phyloP scores from a whole-genome alignment of 2,329 filamentous ascomycete species.

The Diaporthe helianthi region DNA sequence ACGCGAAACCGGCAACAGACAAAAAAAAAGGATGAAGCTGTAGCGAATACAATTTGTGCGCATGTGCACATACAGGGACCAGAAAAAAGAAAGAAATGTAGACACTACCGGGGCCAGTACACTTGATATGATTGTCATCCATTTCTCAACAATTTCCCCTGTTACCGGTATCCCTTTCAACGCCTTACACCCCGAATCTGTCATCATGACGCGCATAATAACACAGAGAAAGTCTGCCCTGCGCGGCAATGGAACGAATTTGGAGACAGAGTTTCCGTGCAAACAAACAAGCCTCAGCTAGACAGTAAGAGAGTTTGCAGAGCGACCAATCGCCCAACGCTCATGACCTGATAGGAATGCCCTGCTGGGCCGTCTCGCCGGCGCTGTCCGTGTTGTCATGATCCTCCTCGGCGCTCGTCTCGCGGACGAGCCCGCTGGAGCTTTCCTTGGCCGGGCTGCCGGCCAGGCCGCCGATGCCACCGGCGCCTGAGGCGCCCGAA shows the following conservation, averaged over 20 bases:
- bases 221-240: conserved; percentile 6
- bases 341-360: conserved; percentile 71
- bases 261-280: conserved; percentile 12
- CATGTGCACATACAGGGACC: background rate
- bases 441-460: conserved; percentile 90
- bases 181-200: conserved; percentile 25
- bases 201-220: conserved; percentile 5
- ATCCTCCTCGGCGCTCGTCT: conserved; percentile 72
- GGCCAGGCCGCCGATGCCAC: conserved; percentile 56
- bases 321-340: conserved; percentile 1
- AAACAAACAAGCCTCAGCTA: conserved; percentile 1
- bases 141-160: conserved; percentile 27
- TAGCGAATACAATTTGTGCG: conserved; percentile 33
- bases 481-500: conserved; percentile 49
- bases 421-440: conserved; percentile 78
- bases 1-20: background rate
- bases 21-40: conserved; percentile 8
- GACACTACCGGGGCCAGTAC: conserved; percentile 2
- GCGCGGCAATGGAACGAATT: background rate
- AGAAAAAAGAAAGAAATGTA: background rate
- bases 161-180: conserved; percentile 22
- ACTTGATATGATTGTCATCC: conserved; percentile 13
- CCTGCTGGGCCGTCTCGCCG: conserved; percentile 44
- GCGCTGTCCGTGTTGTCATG: conserved; percentile 38
- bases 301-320: background rate